Evolutionary conservation across 306 rosid genomes (phyloP).

Genomic region (Crataegus laevigata): DNA sequence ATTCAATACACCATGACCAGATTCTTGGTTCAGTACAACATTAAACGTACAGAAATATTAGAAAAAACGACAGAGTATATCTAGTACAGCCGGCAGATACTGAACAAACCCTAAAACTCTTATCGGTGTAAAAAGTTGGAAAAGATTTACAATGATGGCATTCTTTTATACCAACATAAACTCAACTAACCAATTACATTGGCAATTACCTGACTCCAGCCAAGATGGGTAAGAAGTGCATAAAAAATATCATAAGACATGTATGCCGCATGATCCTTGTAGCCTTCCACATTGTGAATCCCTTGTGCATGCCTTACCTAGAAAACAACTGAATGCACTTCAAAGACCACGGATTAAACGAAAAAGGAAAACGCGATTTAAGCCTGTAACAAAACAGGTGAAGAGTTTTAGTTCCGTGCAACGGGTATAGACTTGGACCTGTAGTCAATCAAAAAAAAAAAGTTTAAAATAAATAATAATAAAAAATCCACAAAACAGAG

Average conservation of each 20-base stretch:
- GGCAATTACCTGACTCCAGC: slow-evolving; percentile 75
- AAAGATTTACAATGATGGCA: not conserved
- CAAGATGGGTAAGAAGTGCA: slow-evolving; percentile 78
- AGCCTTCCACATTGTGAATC: slow-evolving; percentile 80
- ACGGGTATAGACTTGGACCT: slow-evolving; percentile 10
- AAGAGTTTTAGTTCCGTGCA: slow-evolving; percentile 10
- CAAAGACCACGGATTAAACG: not conserved
- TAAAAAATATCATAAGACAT: slow-evolving; percentile 68
- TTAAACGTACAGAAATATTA: not conserved
- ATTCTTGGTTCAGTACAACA: not conserved
- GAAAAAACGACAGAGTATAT: not conserved
- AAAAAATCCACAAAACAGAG: not conserved
- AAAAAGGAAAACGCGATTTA: not conserved
- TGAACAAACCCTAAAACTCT: not conserved
- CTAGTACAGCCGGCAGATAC: not conserved
- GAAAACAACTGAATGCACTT: not conserved
- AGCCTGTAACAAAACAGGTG: slow-evolving; percentile 11
- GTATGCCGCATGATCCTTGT: slow-evolving; percentile 55
- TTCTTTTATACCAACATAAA: not conserved
- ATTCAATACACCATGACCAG: not conserved
- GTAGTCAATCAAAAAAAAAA: not conserved
- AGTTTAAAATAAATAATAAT: no score
- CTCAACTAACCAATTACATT: not conserved
- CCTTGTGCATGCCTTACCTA: slow-evolving; percentile 99
- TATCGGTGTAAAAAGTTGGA: not conserved